These are phyloP conservation scores for Cenchrus fungigraminus DNA, from an alignment of 176 grass and related monocot species.

Conservation along the genomic window DNA sequence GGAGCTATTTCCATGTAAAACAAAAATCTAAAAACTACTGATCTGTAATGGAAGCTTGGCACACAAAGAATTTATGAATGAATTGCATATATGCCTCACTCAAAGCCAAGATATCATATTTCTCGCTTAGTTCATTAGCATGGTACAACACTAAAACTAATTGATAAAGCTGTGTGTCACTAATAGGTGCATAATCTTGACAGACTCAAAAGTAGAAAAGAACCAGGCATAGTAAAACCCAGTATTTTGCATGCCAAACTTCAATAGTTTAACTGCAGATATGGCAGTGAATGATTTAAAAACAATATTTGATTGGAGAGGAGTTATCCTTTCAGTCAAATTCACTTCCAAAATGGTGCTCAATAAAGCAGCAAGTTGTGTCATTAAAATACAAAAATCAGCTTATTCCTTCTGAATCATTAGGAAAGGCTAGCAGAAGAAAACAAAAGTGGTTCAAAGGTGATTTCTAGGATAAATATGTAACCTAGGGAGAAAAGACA, in stretches of 20 bases:
- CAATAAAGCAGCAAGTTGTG: neutral
- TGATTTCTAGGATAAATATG: neutral
- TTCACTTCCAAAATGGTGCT: neutral
- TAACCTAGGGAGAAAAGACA: neutral
- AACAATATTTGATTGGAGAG: neutral
- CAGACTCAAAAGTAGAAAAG: neutral
- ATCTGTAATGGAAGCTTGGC: neutral
- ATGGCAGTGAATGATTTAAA: neutral
- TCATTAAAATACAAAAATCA: neutral
- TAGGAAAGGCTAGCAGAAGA: neutral
- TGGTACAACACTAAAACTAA: neutral
- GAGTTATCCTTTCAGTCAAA: neutral
- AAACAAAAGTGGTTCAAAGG: neutral
- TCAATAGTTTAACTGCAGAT: neutral
- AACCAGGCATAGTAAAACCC: neutral
- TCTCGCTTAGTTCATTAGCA: neutral
- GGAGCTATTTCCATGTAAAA: neutral
- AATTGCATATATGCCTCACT: neutral
- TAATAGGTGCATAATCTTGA: neutral
- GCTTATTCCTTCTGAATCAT: too few relatives aligned
- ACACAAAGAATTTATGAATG: neutral
- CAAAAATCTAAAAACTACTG: too few relatives aligned
- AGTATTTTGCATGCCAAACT: neutral
- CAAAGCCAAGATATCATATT: neutral
- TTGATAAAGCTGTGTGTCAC: neutral